phyloP scores from a whole-genome alignment of 2,329 filamentous ascomycete genomes.

The Hypoxylon sp. region DNA sequence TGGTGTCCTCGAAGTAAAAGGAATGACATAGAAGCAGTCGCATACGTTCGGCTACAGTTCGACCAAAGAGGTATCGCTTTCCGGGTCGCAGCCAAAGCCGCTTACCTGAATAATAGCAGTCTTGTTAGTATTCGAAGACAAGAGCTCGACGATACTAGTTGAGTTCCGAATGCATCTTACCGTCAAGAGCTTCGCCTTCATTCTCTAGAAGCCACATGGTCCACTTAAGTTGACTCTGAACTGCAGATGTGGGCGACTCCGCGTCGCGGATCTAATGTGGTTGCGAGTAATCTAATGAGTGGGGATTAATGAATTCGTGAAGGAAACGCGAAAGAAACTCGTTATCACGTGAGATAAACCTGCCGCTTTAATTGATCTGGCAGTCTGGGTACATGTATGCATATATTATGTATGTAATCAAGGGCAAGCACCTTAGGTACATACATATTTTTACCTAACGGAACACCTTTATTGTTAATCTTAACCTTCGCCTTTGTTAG shows the following conservation, averaged over 20 bases:
- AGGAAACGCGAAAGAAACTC: constrained; percentile 43
- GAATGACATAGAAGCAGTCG: constrained; percentile 17
- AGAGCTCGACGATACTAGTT: constrained; percentile 6
- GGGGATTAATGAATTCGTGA: constrained; percentile 23
- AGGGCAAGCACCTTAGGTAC: neutral
- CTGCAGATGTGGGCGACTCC: constrained; percentile 12
- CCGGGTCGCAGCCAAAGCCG: constrained; percentile 89
- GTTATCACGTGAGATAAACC: constrained; percentile 38
- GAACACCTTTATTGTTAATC: neutral
- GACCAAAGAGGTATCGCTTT: constrained; percentile 87
- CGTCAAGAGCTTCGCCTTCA: constrained; percentile 65
- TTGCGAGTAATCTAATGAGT: constrained; percentile 11
- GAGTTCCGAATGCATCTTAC: constrained; percentile 50
- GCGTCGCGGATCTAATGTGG: constrained; percentile 11
- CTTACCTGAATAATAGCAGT: constrained; percentile 65
- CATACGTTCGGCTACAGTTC: constrained; percentile 77
- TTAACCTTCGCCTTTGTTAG: neutral
- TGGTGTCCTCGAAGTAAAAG: constrained; percentile 7
- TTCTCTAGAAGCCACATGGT: constrained; percentile 71
- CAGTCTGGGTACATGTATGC: neutral
- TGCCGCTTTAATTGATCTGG: neutral
- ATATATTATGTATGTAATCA: neutral
- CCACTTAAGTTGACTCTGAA: constrained; percentile 1
- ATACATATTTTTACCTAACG: neutral
- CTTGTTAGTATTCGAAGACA: constrained; percentile 35